phyloP scores from a whole-genome alignment of 2,329 filamentous ascomycete genomes.

The Meredithiella fracta region DNA sequence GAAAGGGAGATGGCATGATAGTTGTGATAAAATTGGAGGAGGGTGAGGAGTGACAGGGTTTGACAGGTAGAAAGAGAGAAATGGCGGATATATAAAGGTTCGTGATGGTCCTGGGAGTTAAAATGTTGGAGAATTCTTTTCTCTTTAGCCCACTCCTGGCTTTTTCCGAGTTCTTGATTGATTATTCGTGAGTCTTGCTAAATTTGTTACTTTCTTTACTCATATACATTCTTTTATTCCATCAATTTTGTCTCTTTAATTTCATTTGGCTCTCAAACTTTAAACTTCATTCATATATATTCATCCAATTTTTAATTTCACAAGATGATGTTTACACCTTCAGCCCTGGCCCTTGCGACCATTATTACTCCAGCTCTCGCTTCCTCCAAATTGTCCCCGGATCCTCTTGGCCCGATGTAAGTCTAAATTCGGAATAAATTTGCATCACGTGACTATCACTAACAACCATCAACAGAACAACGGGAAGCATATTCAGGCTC shows the following conservation, averaged over 20 bases:
- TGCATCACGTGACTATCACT: not conserved
- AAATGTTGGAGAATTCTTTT: not conserved
- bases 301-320: not conserved
- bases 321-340: slow-evolving; percentile 5
- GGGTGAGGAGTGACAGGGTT: too few relatives aligned
- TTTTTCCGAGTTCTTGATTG: not conserved
- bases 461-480: slow-evolving; percentile 21
- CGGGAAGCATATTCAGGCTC: slow-evolving; percentile 46
- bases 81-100: not conserved
- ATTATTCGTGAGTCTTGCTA: too few relatives aligned
- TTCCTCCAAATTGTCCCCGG: slow-evolving; percentile 27
- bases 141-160: not conserved
- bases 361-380: slow-evolving; percentile 13
- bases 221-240: not conserved
- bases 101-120: not conserved
- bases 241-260: not conserved
- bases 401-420: slow-evolving; percentile 30
- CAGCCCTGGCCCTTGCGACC: slow-evolving; percentile 2
- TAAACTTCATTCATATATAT: not conserved
- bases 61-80: too few relatives aligned
- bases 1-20: too few relatives aligned
- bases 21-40: too few relatives aligned
- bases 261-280: not conserved
- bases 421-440: slow-evolving; percentile 11
- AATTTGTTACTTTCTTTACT: not conserved